Percentiles rank a stretch among this genome's conserved stretches.
Evolutionary conservation across 2,329 filamentous ascomycete genomes (phyloP).

Genomic region (Epichloe gansuensis): DNA sequence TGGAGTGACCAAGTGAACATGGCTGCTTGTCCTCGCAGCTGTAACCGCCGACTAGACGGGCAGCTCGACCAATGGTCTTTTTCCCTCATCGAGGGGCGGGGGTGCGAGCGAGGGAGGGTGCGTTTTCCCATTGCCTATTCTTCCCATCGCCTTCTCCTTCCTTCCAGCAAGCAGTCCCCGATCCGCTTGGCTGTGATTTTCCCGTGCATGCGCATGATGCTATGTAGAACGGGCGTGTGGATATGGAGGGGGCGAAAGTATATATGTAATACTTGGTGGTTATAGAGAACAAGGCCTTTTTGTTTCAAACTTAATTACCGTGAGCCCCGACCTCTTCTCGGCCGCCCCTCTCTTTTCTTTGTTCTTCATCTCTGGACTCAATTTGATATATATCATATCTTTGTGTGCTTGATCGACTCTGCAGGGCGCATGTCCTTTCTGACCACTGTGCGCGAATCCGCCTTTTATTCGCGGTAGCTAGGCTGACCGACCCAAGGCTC

Average conservation of each 20-base stretch:
- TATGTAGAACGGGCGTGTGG: not conserved
- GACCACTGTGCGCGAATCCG: not conserved
- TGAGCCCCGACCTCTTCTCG: not conserved
- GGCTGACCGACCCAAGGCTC: not conserved
- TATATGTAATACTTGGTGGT: no score
- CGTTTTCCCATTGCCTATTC: no score
- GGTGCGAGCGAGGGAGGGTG: no score
- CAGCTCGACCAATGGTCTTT: no score
- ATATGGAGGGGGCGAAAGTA: no score
- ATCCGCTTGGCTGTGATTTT: no score
- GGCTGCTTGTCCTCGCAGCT: not conserved
- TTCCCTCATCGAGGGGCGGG: no score
- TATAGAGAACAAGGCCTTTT: not conserved
- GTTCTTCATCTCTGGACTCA: not conserved
- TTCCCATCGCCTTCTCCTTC: no score
- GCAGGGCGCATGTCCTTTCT: no score
- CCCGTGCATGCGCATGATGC: no score
- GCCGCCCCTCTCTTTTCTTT: not conserved
- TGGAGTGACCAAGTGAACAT: not conserved
- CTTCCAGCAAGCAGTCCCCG: no score
- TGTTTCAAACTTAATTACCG: not conserved
- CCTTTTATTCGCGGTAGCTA: not conserved
- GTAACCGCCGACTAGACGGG: not conserved
- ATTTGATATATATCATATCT: no score
- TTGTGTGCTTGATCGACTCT: not conserved